A percentile compares a stretch with the other conserved stretches of the same genome.
Evolutionary conservation across 2,329 filamentous ascomycete species (phyloP).

Genomic region (Fragosphaeria purpurea): DNA sequence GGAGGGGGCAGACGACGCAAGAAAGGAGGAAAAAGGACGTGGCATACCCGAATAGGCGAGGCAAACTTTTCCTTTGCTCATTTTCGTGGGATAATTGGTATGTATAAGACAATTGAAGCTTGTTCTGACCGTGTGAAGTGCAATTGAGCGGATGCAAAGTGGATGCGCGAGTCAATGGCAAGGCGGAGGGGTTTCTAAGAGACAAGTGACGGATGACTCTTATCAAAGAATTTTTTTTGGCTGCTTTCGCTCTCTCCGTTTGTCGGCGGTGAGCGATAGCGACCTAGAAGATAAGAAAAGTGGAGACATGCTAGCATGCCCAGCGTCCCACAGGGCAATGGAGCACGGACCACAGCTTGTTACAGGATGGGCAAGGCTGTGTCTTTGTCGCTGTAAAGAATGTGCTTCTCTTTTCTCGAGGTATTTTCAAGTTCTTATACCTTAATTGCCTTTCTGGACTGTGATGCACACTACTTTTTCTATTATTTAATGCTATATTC

Average conservation of each 20-base stretch:
- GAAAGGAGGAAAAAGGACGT: neutral
- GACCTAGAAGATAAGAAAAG: no score
- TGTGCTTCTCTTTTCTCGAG: no score
- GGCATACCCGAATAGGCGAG: slow-evolving; percentile 19
- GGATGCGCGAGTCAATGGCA: neutral
- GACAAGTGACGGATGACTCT: slow-evolving; percentile 2
- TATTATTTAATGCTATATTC: no score
- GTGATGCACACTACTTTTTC: no score
- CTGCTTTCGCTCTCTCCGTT: neutral
- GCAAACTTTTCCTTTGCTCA: slow-evolving; percentile 25
- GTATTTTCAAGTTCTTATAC: no score
- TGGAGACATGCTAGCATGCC: no score
- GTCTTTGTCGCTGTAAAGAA: no score
- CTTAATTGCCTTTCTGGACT: no score
- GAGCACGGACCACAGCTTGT: no score
- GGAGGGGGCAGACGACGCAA: no score
- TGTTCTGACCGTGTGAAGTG: neutral
- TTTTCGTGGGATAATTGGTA: slow-evolving; percentile 3
- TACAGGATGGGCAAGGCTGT: no score
- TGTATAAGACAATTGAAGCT: neutral
- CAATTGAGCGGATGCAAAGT: neutral
- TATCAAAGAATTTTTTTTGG: slow-evolving; percentile 5
- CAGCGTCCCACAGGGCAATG: no score
- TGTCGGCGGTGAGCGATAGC: neutral
- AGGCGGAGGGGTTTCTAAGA: neutral